These are phyloP conservation scores for Neolentinus lepideus DNA, from an alignment of 1,284 basidiomycete species.

Conservation along the genomic window DNA sequence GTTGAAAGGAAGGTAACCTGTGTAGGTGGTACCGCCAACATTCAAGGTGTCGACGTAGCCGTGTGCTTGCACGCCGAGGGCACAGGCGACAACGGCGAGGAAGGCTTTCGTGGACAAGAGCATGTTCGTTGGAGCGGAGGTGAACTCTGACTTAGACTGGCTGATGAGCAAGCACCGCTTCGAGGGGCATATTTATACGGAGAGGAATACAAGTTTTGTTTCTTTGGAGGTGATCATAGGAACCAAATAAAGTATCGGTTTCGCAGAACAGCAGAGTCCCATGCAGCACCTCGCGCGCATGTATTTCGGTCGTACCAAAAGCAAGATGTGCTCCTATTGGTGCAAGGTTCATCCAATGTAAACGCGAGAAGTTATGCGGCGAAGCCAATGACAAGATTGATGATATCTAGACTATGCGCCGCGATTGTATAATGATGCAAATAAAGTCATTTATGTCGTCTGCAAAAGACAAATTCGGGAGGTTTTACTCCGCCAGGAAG, in stretches of 20 bases:
- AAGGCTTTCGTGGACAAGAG: neutral
- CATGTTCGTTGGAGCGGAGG: neutral
- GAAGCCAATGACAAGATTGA: neutral
- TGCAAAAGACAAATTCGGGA: too few species aligned
- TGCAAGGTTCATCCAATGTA: neutral
- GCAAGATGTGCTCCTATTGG: neutral
- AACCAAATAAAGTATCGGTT: neutral
- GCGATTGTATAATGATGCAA: too few species aligned
- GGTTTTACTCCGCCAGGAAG: too few species aligned
- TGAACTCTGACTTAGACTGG: neutral
- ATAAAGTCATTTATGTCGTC: too few species aligned
- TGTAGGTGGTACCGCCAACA: slow-evolving; percentile 21
- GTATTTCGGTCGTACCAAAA: neutral
- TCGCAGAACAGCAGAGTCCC: neutral
- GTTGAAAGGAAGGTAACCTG: slow-evolving; percentile 28
- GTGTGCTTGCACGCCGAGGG: slow-evolving; percentile 16
- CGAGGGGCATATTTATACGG: neutral
- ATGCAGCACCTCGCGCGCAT: neutral
- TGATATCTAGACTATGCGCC: neutral
- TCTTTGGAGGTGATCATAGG: neutral
- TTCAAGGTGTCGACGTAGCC: slow-evolving; percentile 29
- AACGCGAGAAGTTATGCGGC: neutral
- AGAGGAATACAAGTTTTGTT: neutral
- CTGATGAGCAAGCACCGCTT: neutral
- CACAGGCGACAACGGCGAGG: neutral